phyloP scores from a whole-genome alignment of 805 yeast genomes.

The Ogataea angusta region DNA sequence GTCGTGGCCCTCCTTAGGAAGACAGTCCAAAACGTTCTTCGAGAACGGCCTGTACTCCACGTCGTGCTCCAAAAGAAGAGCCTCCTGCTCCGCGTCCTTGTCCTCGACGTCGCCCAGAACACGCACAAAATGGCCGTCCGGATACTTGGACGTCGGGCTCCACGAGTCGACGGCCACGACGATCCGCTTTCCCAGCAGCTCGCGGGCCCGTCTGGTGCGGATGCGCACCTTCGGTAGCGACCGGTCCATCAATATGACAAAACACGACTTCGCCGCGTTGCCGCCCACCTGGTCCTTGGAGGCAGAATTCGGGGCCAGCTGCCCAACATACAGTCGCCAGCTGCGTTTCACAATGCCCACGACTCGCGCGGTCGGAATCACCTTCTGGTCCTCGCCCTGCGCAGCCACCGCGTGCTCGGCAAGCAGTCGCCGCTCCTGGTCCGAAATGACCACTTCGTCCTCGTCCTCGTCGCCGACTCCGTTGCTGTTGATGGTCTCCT shows the following conservation, averaged over 20 bases:
- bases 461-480: constrained; percentile 57
- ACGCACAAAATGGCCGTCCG: constrained; percentile 93
- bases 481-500: constrained; percentile 56
- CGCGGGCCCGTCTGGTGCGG: constrained; percentile 80
- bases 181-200: constrained; percentile 82
- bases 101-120: constrained; percentile 87
- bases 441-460: constrained; percentile 48
- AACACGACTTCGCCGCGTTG: constrained; percentile 71
- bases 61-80: constrained; percentile 87
- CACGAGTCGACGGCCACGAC: constrained; percentile 92
- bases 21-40: constrained; percentile 83
- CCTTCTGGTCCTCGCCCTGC: constrained; percentile 41
- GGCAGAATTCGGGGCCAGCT: constrained; percentile 75
- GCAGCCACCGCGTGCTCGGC: constrained; percentile 74
- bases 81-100: constrained; percentile 94
- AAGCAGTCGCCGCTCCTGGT: constrained; percentile 65
- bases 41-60: constrained; percentile 96
- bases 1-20: constrained; percentile 89
- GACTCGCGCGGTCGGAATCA: constrained; percentile 91
- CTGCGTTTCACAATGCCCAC: constrained; percentile 87
- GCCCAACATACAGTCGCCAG: constrained; percentile 97
- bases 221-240: constrained; percentile 84
- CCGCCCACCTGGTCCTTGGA: constrained; percentile 47
- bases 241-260: constrained; percentile 86
- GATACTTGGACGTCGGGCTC: constrained; percentile 79